These are phyloP conservation scores for Syzygium malaccense DNA, from an alignment of 441 rosid genomes.

Conservation along the genomic window DNA sequence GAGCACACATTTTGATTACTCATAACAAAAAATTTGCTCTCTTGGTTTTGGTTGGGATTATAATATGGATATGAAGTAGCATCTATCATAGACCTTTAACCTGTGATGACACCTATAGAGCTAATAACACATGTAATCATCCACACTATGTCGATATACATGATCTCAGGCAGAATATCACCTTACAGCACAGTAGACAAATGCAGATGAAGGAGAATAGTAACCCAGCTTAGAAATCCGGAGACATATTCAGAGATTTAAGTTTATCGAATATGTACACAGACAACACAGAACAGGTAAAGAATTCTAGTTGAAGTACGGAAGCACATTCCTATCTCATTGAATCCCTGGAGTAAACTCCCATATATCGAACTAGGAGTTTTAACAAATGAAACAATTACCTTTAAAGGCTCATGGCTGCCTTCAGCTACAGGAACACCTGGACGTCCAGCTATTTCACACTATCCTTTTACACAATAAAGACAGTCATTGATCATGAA, in stretches of 20 bases:
- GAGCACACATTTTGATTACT: background rate
- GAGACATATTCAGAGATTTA: background rate
- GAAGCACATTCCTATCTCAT: background rate
- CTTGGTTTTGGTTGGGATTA: background rate
- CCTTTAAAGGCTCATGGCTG: constrained; percentile 71
- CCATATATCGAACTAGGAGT: background rate
- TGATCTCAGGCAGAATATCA: background rate
- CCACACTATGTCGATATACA: background rate
- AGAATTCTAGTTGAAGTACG: background rate
- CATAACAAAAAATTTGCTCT: background rate
- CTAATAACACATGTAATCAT: background rate
- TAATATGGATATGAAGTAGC: background rate
- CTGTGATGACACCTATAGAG: background rate
- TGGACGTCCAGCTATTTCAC: constrained; percentile 87
- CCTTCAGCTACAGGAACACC: constrained; percentile 86
- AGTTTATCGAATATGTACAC: background rate
- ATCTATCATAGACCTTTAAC: background rate
- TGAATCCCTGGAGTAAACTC: background rate
- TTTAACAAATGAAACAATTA: constrained; percentile 6
- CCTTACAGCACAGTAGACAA: background rate
- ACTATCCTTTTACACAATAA: constrained; percentile 68
- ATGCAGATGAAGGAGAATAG: background rate
- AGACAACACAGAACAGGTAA: background rate
- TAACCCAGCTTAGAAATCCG: background rate
- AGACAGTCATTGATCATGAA: constrained; percentile 38